phyloP scores from a whole-genome alignment of 169 alveolate species.

The Neospora caninum region DNA sequence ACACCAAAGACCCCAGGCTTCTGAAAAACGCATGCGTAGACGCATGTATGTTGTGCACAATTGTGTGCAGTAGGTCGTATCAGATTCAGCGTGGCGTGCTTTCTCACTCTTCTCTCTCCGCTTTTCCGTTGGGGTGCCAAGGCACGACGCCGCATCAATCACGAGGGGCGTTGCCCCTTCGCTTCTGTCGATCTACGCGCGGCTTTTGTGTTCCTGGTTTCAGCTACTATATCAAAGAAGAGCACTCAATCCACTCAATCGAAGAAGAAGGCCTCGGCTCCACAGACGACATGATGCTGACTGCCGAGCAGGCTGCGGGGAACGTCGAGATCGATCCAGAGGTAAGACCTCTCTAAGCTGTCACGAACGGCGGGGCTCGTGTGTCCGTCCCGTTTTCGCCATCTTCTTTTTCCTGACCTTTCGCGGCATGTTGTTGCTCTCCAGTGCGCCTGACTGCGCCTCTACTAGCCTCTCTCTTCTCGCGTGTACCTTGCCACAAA shows the following conservation, averaged over 20 bases:
- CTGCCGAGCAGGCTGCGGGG: slow-evolving; percentile 79
- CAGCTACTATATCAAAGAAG: slow-evolving; percentile 66
- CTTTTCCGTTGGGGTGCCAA: neutral
- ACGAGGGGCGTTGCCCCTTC: neutral
- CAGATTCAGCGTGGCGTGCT: neutral
- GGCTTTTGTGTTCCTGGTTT: neutral
- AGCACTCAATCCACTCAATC: slow-evolving; percentile 53
- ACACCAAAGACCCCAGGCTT: too few relatives aligned
- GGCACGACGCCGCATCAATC: too few relatives aligned
- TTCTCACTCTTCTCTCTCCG: neutral
- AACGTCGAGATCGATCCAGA: slow-evolving; percentile 72
- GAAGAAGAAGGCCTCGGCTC: slow-evolving; percentile 77
- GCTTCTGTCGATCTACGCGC: neutral
- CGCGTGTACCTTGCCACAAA: too few relatives aligned
- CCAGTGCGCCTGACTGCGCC: too few relatives aligned
- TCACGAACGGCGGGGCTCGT: too few relatives aligned
- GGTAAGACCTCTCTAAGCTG: neutral
- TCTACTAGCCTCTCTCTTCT: too few relatives aligned
- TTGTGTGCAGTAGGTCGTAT: neutral
- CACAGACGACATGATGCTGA: slow-evolving; percentile 75
- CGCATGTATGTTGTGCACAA: neutral
- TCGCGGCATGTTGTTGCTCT: too few relatives aligned
- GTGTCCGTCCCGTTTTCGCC: too few relatives aligned
- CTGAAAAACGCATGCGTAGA: too few relatives aligned
- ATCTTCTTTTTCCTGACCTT: too few relatives aligned